Conservation (phyloP, 495 filamentous ascomycete genomes). For the Viridothelium virens region DNA sequence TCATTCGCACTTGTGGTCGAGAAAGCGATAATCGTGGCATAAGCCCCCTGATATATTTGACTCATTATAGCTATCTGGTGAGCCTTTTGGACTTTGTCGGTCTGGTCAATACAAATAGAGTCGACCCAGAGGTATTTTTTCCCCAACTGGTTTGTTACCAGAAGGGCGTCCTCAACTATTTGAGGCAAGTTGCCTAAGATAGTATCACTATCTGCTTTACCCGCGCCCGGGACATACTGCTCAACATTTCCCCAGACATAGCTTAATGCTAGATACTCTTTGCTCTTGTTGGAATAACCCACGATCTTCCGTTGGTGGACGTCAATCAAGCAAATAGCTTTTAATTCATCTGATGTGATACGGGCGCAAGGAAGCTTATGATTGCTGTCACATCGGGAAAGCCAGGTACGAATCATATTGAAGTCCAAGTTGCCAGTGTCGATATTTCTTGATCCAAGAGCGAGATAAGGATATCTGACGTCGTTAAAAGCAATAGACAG, state of each 20-base stretch:
- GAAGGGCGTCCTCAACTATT: constrained; percentile 10
- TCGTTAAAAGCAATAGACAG: not conserved
- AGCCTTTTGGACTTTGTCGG: not conserved
- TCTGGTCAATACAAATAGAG: constrained; percentile 7
- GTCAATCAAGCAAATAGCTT: constrained; percentile 3
- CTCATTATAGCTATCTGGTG: constrained; percentile 5
- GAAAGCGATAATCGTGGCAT: constrained; percentile 10
- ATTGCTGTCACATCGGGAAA: not conserved
- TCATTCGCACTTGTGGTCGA: not conserved
- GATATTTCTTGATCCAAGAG: not conserved
- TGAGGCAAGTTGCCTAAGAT: not conserved
- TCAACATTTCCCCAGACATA: constrained; percentile 11
- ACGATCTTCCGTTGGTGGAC: not conserved
- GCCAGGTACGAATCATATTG: not conserved
- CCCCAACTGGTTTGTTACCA: constrained; percentile 1
- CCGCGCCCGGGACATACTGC: not conserved
- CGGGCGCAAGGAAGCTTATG: not conserved
- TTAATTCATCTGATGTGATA: constrained; percentile 3
- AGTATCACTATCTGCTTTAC: not conserved
- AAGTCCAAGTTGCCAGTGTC: not conserved
- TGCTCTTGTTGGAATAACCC: not conserved
- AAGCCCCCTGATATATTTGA: constrained; percentile 10
- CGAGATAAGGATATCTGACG: not conserved
- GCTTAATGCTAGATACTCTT: constrained; percentile 3
- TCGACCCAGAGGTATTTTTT: constrained; percentile 5